These are phyloP conservation scores for Omphalea diandra DNA, from an alignment of 441 rosid species.

Conservation along the genomic window DNA sequence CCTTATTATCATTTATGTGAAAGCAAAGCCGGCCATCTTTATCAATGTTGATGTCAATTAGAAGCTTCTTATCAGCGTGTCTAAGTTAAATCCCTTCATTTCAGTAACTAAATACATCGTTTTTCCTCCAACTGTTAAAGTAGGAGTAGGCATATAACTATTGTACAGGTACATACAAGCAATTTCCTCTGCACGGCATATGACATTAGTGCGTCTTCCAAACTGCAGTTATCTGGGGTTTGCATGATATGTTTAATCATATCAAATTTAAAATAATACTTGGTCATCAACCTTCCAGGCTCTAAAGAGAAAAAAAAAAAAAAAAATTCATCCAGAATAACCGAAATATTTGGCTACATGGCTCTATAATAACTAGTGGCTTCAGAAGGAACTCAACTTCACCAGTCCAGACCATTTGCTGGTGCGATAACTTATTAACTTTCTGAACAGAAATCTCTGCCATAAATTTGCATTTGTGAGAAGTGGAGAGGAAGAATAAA, in stretches of 20 bases:
- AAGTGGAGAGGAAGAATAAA: slow-evolving; percentile 13
- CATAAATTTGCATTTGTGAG: slow-evolving; percentile 30
- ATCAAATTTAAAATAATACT: slow-evolving; percentile 83
- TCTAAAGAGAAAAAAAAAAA: slow-evolving; percentile 40
- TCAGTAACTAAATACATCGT: slow-evolving; percentile 24
- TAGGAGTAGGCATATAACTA: slow-evolving; percentile 7
- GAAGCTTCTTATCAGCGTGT: slow-evolving; percentile 91
- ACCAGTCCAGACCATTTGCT: slow-evolving; percentile 90
- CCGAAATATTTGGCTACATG: slow-evolving; percentile 18
- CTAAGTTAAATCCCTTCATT: slow-evolving; percentile 97
- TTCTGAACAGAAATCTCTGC: slow-evolving; percentile 83
- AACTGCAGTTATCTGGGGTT: slow-evolving; percentile 59
- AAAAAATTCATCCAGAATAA: slow-evolving; percentile 20
- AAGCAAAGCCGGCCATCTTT: slow-evolving; percentile 83
- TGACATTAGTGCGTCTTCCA: slow-evolving; percentile 77
- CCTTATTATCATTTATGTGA: slow-evolving; percentile 79
- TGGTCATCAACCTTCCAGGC: slow-evolving; percentile 97
- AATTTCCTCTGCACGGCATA: slow-evolving; percentile 92
- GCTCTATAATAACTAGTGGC: slow-evolving; percentile 70
- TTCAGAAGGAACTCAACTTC: slow-evolving; percentile 85
- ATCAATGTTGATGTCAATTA: slow-evolving; percentile 81
- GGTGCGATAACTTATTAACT: slow-evolving; percentile 70
- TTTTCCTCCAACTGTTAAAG: slow-evolving; percentile 11
- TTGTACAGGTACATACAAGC: slow-evolving; percentile 49
- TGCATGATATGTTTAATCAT: slow-evolving; percentile 92